Evolutionary conservation across 1,284 basidiomycete genomes (phyloP), one percentile per base, ranked within the genome.

Genomic region (Cutaneotrichosporon sp.): DNA sequence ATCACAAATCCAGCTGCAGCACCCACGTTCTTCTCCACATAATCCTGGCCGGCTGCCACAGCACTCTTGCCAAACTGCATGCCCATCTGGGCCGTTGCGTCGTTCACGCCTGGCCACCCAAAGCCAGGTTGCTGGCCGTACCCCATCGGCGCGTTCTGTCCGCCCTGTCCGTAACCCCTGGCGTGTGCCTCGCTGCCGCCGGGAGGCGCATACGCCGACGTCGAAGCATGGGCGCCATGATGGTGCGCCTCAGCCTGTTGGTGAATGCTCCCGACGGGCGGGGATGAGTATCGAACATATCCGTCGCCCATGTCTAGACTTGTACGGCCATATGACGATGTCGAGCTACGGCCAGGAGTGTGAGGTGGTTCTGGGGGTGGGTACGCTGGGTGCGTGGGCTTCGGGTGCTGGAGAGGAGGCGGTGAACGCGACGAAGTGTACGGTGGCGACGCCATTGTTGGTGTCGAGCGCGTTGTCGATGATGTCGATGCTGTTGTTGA

Each of bases 41-140:
- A 98, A 54, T 94, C 90, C 68, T 94, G 91, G 0, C 94, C 94
- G 0, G 91, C 94, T 12, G 85, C 84, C 1, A 97, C 88, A 0
- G 93, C 92, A 62, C 84, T 91, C 62, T 86, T 85, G 5, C 94
- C 92, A 41, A 98, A 84, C 74, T 97, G 94, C 80, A 98, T 88
- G 27, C 94, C 91, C 75, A 98, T 87, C 74, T 96, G 89, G 0
- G 94, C 88, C 3, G 96, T 97, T 4, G 90, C 85, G 69, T 92
- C 89, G 71, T 97, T 88, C 75, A 97, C 81, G 0, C 66, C 67
- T 9, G 60, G 57, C 64, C 71, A 71, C 2, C 59, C 64, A 54
- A 64, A 68, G 9, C 52, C 61, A 41, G 59, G 20, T 12, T 24
- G 27, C 39, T 49, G 38, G 6, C 43, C 47, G 19, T 59, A 59